Percentiles rank a stretch among this genome's conserved stretches.
These are phyloP conservation scores for Rhododendron henanense DNA, from an alignment of 148 eudicot species.

Conservation along the genomic window DNA sequence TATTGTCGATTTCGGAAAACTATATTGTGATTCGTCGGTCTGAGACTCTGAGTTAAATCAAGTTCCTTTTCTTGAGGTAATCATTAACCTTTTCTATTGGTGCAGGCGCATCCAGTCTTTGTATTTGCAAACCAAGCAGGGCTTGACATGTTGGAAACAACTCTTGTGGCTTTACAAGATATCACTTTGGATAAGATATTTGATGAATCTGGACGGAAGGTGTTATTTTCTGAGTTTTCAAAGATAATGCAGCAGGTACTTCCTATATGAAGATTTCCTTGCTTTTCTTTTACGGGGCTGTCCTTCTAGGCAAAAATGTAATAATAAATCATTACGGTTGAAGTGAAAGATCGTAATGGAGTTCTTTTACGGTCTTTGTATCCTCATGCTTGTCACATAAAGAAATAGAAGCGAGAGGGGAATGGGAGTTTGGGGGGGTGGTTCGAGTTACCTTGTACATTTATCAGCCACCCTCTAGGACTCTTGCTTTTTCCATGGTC, in stretches of 20 bases:
- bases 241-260: slow-evolving; percentile 90
- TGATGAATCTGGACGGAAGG: slow-evolving; percentile 71
- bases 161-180: slow-evolving; percentile 86
- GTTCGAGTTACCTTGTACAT: neutral
- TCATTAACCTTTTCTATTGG: neutral
- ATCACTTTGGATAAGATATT: slow-evolving; percentile 79
- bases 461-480: neutral
- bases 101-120: slow-evolving; percentile 80
- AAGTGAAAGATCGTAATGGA: neutral
- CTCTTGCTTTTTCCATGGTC: neutral
- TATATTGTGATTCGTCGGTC: neutral
- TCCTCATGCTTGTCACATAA: neutral
- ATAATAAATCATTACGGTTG: neutral
- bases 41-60: neutral
- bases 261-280: neutral
- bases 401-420: neutral
- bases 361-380: neutral
- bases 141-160: slow-evolving; percentile 94
- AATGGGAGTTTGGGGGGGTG: neutral
- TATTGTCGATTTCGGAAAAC: neutral
- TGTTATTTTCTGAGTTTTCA: slow-evolving; percentile 60
- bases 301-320: neutral
- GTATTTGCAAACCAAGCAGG: slow-evolving; percentile 94
- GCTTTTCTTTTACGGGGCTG: slow-evolving; percentile 1
- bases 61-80: neutral